These are phyloP conservation scores for Cutaneotrichosporon sp. DNA, from an alignment of 1,284 basidiomycete genomes.

Conservation along the genomic window DNA sequence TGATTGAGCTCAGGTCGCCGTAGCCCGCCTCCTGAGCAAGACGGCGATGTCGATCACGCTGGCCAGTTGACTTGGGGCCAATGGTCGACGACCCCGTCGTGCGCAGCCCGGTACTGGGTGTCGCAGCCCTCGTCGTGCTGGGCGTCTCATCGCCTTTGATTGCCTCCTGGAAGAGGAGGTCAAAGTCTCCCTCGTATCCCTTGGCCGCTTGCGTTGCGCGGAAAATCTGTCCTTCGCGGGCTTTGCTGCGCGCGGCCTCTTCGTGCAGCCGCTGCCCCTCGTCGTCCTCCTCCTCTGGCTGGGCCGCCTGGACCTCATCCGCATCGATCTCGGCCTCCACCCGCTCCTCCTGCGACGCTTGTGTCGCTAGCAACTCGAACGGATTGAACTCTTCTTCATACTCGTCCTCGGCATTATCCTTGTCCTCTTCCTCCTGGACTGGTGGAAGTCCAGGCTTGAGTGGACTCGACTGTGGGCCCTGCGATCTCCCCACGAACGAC, in stretches of 20 bases:
- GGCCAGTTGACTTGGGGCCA: slow-evolving; percentile 17
- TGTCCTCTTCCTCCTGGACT: slow-evolving; percentile 20
- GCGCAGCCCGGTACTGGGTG: background rate
- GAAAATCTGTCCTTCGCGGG: slow-evolving; percentile 28
- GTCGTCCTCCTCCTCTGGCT: slow-evolving; percentile 28
- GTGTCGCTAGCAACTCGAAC: slow-evolving; percentile 35
- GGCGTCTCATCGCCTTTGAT: slow-evolving; percentile 15
- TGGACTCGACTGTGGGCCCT: slow-evolving; percentile 19
- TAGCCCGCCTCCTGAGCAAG: slow-evolving; percentile 38
- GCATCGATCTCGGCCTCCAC: slow-evolving; percentile 41
- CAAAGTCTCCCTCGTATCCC: slow-evolving; percentile 21
- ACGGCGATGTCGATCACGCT: slow-evolving; percentile 19
- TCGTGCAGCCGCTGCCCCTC: slow-evolving; percentile 30
- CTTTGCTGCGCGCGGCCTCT: slow-evolving; percentile 29
- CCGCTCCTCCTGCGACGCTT: slow-evolving; percentile 32
- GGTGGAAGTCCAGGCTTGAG: no score
- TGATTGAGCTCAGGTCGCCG: slow-evolving; percentile 35
- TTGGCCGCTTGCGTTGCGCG: slow-evolving; percentile 35
- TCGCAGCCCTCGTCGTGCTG: background rate
- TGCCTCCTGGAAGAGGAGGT: slow-evolving; percentile 31
- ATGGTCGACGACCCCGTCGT: background rate
- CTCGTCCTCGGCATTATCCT: slow-evolving; percentile 20
- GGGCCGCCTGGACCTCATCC: slow-evolving; percentile 33
- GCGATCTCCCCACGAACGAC: slow-evolving; percentile 6
- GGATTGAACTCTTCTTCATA: slow-evolving; percentile 33